phyloP scores from a whole-genome alignment of 2,329 filamentous ascomycete species.

The Alternaria gansuensis region DNA sequence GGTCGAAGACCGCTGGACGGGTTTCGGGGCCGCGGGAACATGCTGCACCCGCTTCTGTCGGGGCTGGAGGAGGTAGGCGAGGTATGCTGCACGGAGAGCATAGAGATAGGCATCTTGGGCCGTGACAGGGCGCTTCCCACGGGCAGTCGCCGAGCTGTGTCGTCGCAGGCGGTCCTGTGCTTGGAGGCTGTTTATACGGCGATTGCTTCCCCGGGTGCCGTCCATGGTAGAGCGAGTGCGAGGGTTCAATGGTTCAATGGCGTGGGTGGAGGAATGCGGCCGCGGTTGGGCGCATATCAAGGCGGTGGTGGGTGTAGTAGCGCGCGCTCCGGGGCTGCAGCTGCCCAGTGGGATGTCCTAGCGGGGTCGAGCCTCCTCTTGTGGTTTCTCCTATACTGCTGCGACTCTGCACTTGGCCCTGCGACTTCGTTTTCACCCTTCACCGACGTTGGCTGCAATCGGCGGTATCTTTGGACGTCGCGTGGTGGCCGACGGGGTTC shows the following conservation, averaged over 20 bases:
- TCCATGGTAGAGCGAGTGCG: conserved; percentile 39
- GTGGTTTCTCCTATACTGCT: conserved; percentile 4
- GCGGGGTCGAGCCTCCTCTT: conserved; percentile 37
- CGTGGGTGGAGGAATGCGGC: conserved; percentile 23
- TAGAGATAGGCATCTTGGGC: conserved; percentile 88
- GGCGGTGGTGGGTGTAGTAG: conserved; percentile 23
- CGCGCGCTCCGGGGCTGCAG: conserved; percentile 27
- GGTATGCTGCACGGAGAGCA: conserved; percentile 87
- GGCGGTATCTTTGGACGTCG: conserved; percentile 24
- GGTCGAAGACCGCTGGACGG: conserved; percentile 73
- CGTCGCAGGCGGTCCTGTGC: conserved; percentile 54
- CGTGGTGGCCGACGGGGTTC: conserved; percentile 29
- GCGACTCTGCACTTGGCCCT: conserved; percentile 7
- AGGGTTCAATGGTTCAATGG: conserved; percentile 30
- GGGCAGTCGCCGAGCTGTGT: conserved; percentile 47
- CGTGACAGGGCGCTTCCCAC: conserved; percentile 52
- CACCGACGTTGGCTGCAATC: conserved; percentile 8
- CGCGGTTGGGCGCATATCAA: conserved; percentile 41
- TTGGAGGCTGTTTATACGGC: conserved; percentile 56
- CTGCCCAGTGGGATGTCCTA: conserved; percentile 31
- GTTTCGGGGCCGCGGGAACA: conserved; percentile 68
- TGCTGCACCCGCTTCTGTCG: conserved; percentile 90
- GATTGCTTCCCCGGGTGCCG: conserved; percentile 44
- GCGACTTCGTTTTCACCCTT: conserved; percentile 2
- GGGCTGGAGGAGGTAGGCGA: conserved; percentile 91